A percentile compares a stretch with the other conserved stretches of the same genome.
These are phyloP conservation scores for Tolypocladium guangdongense DNA, from an alignment of 2,329 filamentous ascomycete genomes.

Conservation along the genomic window DNA sequence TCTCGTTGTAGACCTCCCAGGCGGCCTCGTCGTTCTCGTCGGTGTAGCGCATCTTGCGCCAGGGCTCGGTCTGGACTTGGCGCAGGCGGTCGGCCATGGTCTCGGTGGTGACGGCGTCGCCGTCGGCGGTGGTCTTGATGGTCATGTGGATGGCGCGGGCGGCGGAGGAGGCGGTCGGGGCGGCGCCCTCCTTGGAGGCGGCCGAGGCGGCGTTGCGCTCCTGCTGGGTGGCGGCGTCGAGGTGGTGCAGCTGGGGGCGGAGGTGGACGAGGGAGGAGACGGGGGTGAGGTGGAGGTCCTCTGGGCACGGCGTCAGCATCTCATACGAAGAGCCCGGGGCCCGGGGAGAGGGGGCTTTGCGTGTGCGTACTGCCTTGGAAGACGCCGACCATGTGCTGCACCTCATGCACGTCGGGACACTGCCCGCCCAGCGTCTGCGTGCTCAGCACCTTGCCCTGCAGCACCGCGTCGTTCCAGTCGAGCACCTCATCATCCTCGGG, in stretches of 20 bases:
- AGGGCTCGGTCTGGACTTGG: conserved; percentile 69
- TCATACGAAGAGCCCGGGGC: neutral
- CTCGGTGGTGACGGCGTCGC: conserved; percentile 52
- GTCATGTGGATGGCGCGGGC: conserved; percentile 78
- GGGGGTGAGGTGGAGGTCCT: conserved; percentile 77
- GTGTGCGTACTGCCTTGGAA: conserved; percentile 62
- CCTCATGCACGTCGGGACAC: conserved; percentile 56
- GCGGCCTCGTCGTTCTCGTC: conserved; percentile 70
- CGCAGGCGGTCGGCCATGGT: conserved; percentile 69
- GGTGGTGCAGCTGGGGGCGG: conserved; percentile 82
- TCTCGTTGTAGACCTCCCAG: conserved; percentile 65
- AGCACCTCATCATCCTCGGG: conserved; percentile 34
- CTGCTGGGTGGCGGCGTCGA: conserved; percentile 73
- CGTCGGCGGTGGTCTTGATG: conserved; percentile 64
- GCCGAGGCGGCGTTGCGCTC: conserved; percentile 35
- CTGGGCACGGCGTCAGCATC: conserved; percentile 27
- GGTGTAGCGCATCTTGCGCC: conserved; percentile 68
- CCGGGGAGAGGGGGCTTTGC: conserved; percentile 5
- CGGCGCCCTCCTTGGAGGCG: conserved; percentile 23
- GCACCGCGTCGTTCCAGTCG: conserved; percentile 57
- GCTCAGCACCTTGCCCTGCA: conserved; percentile 60
- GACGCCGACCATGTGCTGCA: conserved; percentile 86
- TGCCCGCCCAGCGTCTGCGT: conserved; percentile 82
- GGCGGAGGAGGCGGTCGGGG: conserved; percentile 29
- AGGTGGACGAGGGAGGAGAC: conserved; percentile 77